Evolutionary conservation across 1,139 yeast species (phyloP).

Genomic region (Diutina mesorugosa): DNA sequence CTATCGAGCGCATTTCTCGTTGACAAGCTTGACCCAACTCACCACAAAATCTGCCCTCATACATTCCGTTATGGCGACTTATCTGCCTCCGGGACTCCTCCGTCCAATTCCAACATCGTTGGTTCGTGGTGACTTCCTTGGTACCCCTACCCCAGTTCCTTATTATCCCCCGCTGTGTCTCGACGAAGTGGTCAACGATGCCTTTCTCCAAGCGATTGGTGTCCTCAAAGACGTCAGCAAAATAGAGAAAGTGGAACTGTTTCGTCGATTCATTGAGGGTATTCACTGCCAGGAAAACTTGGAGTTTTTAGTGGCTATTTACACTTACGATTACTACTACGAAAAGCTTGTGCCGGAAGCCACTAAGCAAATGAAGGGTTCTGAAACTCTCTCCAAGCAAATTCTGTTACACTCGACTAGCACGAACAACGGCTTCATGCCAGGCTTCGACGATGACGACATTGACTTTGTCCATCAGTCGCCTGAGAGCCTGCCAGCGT

Average conservation of each 20-base stretch:
- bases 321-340: constrained; percentile 13
- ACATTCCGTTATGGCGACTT: neutral
- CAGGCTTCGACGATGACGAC: constrained; percentile 6
- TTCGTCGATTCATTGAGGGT: constrained; percentile 8
- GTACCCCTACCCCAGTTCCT: neutral
- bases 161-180: constrained; percentile 4
- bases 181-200: constrained; percentile 12
- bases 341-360: constrained; percentile 8
- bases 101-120: neutral
- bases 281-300: constrained; percentile 9
- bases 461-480: constrained; percentile 6
- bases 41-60: neutral
- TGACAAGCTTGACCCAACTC: neutral
- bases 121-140: neutral
- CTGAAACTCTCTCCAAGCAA: neutral
- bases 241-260: constrained; percentile 6
- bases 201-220: constrained; percentile 10
- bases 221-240: constrained; percentile 6
- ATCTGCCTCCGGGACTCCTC: neutral
- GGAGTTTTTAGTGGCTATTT: constrained; percentile 8
- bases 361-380: neutral
- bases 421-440: neutral
- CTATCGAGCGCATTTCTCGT: neutral
- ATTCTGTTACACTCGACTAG: neutral
- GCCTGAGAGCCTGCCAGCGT: constrained; percentile 19